Evolutionary conservation across 306 rosid genomes (phyloP).

Genomic region (Dryas octopetala): DNA sequence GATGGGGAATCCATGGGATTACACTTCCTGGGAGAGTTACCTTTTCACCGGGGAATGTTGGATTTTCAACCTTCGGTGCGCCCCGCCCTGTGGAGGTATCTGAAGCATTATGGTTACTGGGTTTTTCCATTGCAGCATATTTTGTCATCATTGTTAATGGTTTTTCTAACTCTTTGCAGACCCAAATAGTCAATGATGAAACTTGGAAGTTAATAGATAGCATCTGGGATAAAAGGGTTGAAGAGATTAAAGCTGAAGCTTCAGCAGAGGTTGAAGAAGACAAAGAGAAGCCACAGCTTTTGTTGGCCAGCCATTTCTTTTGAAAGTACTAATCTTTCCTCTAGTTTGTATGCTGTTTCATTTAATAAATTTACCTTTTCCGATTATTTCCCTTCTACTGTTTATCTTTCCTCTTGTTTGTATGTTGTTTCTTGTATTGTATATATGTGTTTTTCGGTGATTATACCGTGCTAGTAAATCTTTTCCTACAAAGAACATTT

Average conservation of each 20-base stretch:
- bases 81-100: slow-evolving; percentile 87
- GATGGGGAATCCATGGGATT: slow-evolving; percentile 91
- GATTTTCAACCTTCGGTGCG: slow-evolving; percentile 86
- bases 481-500: neutral
- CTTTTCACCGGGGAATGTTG: slow-evolving; percentile 88
- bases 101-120: slow-evolving; percentile 20
- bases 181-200: slow-evolving; percentile 77
- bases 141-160: slow-evolving; percentile 20
- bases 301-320: slow-evolving; percentile 89
- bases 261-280: slow-evolving; percentile 73
- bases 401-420: neutral
- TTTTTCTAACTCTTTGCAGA: slow-evolving; percentile 48
- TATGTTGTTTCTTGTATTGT: no score
- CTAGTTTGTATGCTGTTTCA: slow-evolving; percentile 29
- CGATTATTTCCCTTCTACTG: neutral
- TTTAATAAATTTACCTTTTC: neutral
- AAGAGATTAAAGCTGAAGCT: slow-evolving; percentile 66
- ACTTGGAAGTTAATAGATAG: slow-evolving; percentile 91
- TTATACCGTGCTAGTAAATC: neutral
- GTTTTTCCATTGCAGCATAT: slow-evolving; percentile 13
- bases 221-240: slow-evolving; percentile 77
- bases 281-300: slow-evolving; percentile 78
- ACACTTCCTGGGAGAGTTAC: slow-evolving; percentile 96
- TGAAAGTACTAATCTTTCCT: slow-evolving; percentile 41
- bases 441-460: no score